phyloP scores from a whole-genome alignment of 441 rosid species.

The Arabidopsis hybrid region DNA sequence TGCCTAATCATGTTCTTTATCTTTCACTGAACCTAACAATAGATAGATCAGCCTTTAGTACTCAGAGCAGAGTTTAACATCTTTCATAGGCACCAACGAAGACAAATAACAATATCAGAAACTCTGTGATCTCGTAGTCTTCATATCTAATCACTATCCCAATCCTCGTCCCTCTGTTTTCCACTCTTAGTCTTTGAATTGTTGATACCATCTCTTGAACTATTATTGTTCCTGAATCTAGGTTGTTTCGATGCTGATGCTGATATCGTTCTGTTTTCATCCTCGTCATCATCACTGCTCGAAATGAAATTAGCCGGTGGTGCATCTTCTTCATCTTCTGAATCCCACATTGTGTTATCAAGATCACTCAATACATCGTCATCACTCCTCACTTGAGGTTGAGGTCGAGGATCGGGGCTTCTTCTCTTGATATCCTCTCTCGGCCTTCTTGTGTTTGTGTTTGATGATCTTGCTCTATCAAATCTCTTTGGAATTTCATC shows the following conservation, averaged over 20 bases:
- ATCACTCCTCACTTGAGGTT: constrained; percentile 54
- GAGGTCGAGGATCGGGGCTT: constrained; percentile 46
- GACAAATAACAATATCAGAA: constrained; percentile 5
- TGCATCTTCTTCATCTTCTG: constrained; percentile 56
- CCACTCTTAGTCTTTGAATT: constrained; percentile 37
- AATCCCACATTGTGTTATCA: constrained; percentile 75
- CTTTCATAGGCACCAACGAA: constrained; percentile 7
- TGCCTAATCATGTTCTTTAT: not conserved
- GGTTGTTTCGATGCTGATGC: constrained; percentile 29
- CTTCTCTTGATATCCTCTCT: constrained; percentile 41
- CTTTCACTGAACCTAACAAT: constrained; percentile 13
- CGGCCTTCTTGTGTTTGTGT: constrained; percentile 39
- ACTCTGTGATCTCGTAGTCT: constrained; percentile 13
- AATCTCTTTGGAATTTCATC: constrained; percentile 47
- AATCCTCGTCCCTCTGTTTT: constrained; percentile 62
- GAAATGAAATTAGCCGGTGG: constrained; percentile 50
- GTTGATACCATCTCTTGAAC: constrained; percentile 34
- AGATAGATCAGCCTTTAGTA: constrained; percentile 18
- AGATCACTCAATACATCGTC: constrained; percentile 69
- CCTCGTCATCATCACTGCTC: constrained; percentile 57
- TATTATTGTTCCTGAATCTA: constrained; percentile 36
- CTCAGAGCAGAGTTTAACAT: constrained; percentile 27
- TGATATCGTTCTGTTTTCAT: constrained; percentile 34
- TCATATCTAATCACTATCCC: constrained; percentile 57
- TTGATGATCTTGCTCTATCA: constrained; percentile 47